phyloP scores from a whole-genome alignment of 805 yeast genomes.

The Isabelozyma rhagii region DNA sequence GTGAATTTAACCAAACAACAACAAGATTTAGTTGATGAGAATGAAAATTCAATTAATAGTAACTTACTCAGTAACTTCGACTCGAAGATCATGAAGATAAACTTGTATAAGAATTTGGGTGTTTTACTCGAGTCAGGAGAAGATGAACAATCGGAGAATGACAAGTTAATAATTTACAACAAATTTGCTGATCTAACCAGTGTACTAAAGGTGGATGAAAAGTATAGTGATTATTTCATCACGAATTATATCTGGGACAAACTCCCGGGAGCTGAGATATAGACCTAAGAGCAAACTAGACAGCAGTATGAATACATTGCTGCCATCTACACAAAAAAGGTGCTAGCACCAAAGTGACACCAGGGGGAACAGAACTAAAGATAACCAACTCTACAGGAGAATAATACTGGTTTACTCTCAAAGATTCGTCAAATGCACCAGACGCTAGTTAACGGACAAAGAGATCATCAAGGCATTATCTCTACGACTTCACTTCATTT shows the following conservation, averaged over 20 bases:
- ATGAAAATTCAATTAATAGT: slow-evolving; percentile 25
- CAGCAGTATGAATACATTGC: too few relatives aligned
- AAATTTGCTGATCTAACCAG: slow-evolving; percentile 44
- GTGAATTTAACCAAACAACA: slow-evolving; percentile 36
- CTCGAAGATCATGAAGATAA: slow-evolving; percentile 50
- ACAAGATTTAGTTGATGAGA: slow-evolving; percentile 32
- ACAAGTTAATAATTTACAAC: slow-evolving; percentile 48
- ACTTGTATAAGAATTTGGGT: slow-evolving; percentile 60
- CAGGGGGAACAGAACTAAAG: too few relatives aligned
- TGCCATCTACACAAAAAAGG: too few relatives aligned
- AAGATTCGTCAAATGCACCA: too few relatives aligned
- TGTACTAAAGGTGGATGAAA: slow-evolving; percentile 49
- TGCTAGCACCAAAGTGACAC: too few relatives aligned
- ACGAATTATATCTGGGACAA: slow-evolving; percentile 77
- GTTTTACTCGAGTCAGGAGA: slow-evolving; percentile 40
- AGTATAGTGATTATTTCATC: slow-evolving; percentile 64
- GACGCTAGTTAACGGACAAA: too few relatives aligned
- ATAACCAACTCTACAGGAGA: too few relatives aligned
- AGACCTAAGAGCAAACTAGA: too few relatives aligned
- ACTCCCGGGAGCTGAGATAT: background rate
- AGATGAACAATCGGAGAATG: slow-evolving; percentile 13
- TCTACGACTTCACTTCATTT: too few relatives aligned
- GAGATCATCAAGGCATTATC: too few relatives aligned
- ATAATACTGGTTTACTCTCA: too few relatives aligned
- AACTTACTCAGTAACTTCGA: slow-evolving; percentile 36